Base-by-base conservation (phyloP, 805 yeast species). In the Cyberlindnera euphorbiae region DNA sequence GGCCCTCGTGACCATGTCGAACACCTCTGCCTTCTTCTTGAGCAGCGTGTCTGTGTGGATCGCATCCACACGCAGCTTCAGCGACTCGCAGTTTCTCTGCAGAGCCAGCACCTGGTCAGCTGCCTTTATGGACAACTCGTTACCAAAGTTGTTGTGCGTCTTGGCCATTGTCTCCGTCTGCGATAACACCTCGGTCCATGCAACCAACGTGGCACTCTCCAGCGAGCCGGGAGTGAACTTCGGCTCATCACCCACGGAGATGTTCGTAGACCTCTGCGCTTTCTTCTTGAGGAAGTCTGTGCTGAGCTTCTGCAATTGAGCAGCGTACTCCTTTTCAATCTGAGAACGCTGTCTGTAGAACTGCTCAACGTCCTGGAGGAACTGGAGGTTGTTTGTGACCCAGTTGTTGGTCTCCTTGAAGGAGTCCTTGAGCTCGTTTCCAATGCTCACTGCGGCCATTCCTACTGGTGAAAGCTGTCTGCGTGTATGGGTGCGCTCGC, bases 221-320 rank as follows among this genome's bases (percentile, higher is more conserved):
- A 90, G 66, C 0, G 97, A 87, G 0, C 99, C 98, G 0, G 98
- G 97, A 0, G 99, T 93, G 28, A 85, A 74, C 28, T 78, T 73
- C 0, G 99, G 98, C 13, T 75, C 74, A 42, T 86, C 95, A 17
- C 99, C 99, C 3, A 93, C 98, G 29, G 89, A 77, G 19, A 93
- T 60, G 11, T 63, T 57, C 0, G 90, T 75, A 9, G 86, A 67
- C 13, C 69, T 60, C 45, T 77, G 76, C 32, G 95, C 82, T 56
- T 89, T 88, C 58, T 77, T 82, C 41, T 78, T 80, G 49, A 86
- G 78, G 44, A 78, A 83, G 41, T 79, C 85, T 34, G 77, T 62
- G 29, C 86, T 70, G 41, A 93, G 60, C 8, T 71, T 71, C 35
- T 73, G 68, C 38, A 93, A 65, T 46, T 77, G 82, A 13, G 68